Conservation (phyloP, 768 basidiomycete genomes). For the Naganishia vaughanmartiniae region DNA sequence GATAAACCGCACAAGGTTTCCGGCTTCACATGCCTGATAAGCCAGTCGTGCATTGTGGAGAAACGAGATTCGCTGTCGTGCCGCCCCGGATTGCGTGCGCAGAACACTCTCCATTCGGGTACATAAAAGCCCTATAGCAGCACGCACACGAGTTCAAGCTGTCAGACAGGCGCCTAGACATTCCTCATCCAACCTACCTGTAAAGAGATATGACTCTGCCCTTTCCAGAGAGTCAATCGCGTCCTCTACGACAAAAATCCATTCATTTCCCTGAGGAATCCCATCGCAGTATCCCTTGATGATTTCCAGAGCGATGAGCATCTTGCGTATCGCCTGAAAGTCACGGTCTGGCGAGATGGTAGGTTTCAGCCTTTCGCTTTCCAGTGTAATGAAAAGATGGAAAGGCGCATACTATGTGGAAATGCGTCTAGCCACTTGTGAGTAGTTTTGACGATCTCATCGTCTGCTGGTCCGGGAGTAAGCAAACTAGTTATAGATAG, state of each 20-base stretch:
- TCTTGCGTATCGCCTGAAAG: slow-evolving; percentile 9
- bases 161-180: neutral
- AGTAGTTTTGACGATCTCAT: neutral
- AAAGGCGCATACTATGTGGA: slow-evolving; percentile 1
- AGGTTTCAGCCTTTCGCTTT: neutral
- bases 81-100: neutral
- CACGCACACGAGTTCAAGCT: neutral
- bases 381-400: neutral
- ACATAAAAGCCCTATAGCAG: neutral
- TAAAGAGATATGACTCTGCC: slow-evolving; percentile 6
- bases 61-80: neutral
- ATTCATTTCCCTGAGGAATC: no score
- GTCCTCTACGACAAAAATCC: slow-evolving; percentile 5
- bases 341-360: neutral
- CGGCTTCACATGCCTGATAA: neutral
- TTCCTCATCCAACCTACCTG: neutral
- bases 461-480: no score
- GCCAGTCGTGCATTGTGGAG: slow-evolving; percentile 1
- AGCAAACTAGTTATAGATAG: neutral
- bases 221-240: slow-evolving; percentile 1
- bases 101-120: neutral
- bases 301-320: neutral
- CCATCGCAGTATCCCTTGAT: neutral
- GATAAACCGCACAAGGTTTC: neutral
- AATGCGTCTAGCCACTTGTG: neutral